These are phyloP conservation scores for Aspergillus fructus DNA, from an alignment of 2,329 filamentous ascomycete genomes.

Conservation along the genomic window DNA sequence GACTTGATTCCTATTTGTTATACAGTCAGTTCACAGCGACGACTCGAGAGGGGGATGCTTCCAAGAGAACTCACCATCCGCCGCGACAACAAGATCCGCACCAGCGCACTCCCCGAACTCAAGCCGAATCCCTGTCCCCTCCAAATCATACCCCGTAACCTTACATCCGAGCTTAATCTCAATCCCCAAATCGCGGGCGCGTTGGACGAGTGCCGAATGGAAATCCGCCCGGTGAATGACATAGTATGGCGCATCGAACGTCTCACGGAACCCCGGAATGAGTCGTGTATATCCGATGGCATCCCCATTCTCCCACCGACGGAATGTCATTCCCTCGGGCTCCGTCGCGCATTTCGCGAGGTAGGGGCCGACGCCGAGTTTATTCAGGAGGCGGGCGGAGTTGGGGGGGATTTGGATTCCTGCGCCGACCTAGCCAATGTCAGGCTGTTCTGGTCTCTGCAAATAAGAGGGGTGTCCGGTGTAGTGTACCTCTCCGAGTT, in stretches of 20 bases:
- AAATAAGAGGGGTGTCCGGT: no score
- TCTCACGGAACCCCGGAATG: slow-evolving; percentile 33
- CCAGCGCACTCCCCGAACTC: not conserved
- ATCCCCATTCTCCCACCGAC: slow-evolving; percentile 39
- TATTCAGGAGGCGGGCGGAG: slow-evolving; percentile 39
- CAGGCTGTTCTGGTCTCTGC: no score
- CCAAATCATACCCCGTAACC: slow-evolving; percentile 16
- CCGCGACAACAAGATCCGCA: slow-evolving; percentile 22
- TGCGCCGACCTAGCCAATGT: slow-evolving; percentile 23
- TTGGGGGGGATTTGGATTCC: slow-evolving; percentile 45
- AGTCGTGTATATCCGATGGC: slow-evolving; percentile 37
- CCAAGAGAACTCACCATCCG: slow-evolving; percentile 16
- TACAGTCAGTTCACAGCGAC: no score
- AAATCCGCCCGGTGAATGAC: slow-evolving; percentile 51
- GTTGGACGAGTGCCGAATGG: slow-evolving; percentile 28
- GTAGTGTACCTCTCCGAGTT: slow-evolving; percentile 36
- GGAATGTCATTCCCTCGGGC: slow-evolving; percentile 34
- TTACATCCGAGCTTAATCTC: slow-evolving; percentile 14
- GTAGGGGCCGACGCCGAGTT: slow-evolving; percentile 38
- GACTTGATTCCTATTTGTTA: no score
- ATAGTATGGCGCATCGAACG: slow-evolving; percentile 43
- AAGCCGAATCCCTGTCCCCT: slow-evolving; percentile 11
- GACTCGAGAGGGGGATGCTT: no score
- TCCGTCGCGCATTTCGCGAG: slow-evolving; percentile 17
- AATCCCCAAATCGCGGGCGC: slow-evolving; percentile 19